phyloP scores from a whole-genome alignment of 768 basidiomycete genomes.

The Cystobasidium tubakii region DNA sequence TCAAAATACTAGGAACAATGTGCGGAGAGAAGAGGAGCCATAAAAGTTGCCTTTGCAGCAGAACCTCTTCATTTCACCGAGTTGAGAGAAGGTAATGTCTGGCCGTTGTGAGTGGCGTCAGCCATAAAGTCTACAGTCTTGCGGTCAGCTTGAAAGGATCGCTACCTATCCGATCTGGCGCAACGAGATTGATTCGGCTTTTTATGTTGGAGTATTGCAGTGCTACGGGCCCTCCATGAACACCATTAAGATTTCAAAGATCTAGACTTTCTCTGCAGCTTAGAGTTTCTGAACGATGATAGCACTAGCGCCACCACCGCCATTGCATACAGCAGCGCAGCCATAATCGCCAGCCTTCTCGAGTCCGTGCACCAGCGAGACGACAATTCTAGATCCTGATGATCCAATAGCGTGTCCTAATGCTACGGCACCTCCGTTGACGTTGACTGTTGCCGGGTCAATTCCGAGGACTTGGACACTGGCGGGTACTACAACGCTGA shows the following conservation, averaged over 20 bases:
- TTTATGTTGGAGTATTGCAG: not conserved
- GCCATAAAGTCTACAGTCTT: too few species aligned
- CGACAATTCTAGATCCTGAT: conserved; percentile 87
- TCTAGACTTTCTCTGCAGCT: not conserved
- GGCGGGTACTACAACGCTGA: conserved; percentile 85
- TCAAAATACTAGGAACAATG: not conserved
- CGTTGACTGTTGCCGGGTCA: conserved; percentile 56
- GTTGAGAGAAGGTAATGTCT: too few species aligned
- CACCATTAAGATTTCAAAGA: too few species aligned
- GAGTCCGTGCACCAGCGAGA: conserved; percentile 72
- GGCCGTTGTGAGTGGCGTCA: too few species aligned
- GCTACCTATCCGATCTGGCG: too few species aligned
- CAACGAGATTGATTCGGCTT: too few species aligned
- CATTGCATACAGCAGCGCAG: conserved; percentile 93
- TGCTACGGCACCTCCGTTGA: conserved; percentile 80
- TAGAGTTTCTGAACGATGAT: conserved; percentile 37
- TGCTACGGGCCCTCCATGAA: not conserved
- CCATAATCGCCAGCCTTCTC: conserved; percentile 80
- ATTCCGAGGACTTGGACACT: conserved; percentile 80
- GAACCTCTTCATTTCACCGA: too few species aligned
- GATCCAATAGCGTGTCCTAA: conserved; percentile 94
- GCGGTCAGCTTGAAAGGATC: too few species aligned
- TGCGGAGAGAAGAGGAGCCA: not conserved
- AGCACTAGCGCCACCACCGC: conserved; percentile 58
- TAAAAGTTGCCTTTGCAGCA: too few species aligned